Evolutionary conservation across 2,329 filamentous ascomycete genomes (phyloP).

Genomic region (Knufia petricola): DNA sequence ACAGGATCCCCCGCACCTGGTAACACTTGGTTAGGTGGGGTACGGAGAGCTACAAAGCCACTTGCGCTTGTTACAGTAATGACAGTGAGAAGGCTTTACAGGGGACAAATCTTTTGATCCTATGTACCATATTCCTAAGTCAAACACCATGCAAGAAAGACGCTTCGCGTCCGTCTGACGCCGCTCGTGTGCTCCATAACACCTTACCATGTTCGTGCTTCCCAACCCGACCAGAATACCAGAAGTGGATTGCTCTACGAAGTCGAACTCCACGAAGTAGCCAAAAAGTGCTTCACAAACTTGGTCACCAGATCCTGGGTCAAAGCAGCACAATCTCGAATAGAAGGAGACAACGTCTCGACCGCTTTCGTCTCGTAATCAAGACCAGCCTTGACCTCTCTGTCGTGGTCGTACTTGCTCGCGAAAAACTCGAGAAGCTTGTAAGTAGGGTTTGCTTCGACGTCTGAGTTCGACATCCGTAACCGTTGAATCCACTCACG

Average conservation of each 20-base stretch:
- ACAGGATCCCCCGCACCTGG: too few relatives aligned
- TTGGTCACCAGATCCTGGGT: constrained; percentile 14
- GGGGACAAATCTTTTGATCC: too few relatives aligned
- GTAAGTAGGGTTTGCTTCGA: constrained; percentile 41
- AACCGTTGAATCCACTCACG: constrained; percentile 30
- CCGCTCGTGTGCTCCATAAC: too few relatives aligned
- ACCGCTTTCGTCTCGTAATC: constrained; percentile 31
- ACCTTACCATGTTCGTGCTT: too few relatives aligned
- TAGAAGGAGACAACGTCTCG: constrained; percentile 27
- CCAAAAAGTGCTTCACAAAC: constrained; percentile 22
- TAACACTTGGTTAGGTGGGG: too few relatives aligned
- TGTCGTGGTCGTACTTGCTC: constrained; percentile 42
- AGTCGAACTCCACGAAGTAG: constrained; percentile 12
- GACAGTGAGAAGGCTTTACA: too few relatives aligned
- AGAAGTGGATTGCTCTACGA: not conserved
- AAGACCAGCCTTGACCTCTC: constrained; percentile 29
- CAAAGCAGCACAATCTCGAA: constrained; percentile 27
- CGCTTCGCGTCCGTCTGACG: too few relatives aligned
- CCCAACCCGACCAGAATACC: not conserved
- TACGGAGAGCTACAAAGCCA: too few relatives aligned
- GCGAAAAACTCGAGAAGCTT: constrained; percentile 47
- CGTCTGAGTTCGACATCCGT: constrained; percentile 39
- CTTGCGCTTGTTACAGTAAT: too few relatives aligned
- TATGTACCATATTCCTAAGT: too few relatives aligned
- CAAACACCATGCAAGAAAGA: too few relatives aligned